phyloP scores from a whole-genome alignment of 495 filamentous ascomycete genomes.

The Penicillium atrosanguineum region DNA sequence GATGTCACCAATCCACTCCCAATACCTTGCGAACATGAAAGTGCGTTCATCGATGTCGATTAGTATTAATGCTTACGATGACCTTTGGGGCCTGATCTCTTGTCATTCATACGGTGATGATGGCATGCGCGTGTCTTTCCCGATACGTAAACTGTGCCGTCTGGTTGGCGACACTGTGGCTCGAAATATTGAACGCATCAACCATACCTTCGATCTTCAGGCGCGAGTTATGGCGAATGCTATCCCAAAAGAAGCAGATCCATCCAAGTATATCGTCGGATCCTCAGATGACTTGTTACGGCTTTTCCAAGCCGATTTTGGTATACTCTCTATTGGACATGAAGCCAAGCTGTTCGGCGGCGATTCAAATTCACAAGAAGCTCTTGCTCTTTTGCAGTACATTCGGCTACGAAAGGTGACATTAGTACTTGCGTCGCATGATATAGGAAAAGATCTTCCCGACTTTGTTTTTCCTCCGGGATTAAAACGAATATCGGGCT shows the following conservation, averaged over 20 bases:
- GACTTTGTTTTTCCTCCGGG: conserved; percentile 80
- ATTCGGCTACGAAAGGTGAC: conserved; percentile 71
- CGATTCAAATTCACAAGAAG: conserved; percentile 74
- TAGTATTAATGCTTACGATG: conserved; percentile 78
- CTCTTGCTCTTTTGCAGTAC: conserved; percentile 83
- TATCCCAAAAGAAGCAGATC: conserved; percentile 75
- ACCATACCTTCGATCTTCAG: conserved; percentile 80
- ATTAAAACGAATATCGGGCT: conserved; percentile 73
- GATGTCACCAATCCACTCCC: conserved; percentile 82
- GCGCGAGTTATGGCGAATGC: conserved; percentile 38
- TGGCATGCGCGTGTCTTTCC: conserved; percentile 88
- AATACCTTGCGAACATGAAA: conserved; percentile 87
- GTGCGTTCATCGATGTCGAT: conserved; percentile 93
- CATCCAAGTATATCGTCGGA: conserved; percentile 88
- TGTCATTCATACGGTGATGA: conserved; percentile 81
- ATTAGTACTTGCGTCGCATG: conserved; percentile 76
- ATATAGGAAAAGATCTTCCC: conserved; percentile 75
- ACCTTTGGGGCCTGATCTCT: conserved; percentile 87
- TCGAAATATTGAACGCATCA: conserved; percentile 84
- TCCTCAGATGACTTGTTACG: conserved; percentile 84
- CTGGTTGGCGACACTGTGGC: conserved; percentile 84
- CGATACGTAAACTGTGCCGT: conserved; percentile 89
- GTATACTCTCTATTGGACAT: conserved; percentile 77
- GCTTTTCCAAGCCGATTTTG: conserved; percentile 86
- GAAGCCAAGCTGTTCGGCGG: conserved; percentile 86